Conservation (phyloP, 805 yeast species). For the Candida glaebosa region DNA sequence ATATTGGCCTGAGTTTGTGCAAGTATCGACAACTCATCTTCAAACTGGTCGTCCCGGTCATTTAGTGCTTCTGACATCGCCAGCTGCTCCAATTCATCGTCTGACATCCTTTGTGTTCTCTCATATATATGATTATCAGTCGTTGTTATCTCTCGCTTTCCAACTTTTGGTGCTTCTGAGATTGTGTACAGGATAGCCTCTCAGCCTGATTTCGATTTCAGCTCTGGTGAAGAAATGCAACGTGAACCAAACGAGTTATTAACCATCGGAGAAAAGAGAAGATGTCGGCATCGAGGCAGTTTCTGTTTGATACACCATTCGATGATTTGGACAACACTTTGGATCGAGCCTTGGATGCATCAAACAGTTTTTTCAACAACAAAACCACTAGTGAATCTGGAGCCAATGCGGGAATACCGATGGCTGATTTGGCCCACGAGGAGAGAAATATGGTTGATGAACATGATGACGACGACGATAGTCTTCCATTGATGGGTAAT, state of each 20-base stretch:
- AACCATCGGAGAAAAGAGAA: neutral
- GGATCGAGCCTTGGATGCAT: conserved; percentile 58
- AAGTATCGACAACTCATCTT: conserved; percentile 5
- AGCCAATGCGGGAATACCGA: conserved; percentile 25
- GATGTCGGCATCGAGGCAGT: conserved; percentile 7
- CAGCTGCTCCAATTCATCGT: conserved; percentile 11
- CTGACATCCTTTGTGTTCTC: conserved; percentile 10
- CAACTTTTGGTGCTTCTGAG: neutral
- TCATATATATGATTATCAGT: no score
- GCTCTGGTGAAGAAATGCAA: neutral
- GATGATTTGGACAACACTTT: conserved; percentile 65
- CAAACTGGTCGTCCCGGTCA: conserved; percentile 1
- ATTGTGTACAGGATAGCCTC: neutral
- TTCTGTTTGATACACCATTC: conserved; percentile 31
- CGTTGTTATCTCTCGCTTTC: neutral
- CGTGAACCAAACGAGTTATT: no score
- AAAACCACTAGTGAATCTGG: conserved; percentile 21
- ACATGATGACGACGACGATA: conserved; percentile 22
- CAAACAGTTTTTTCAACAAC: conserved; percentile 37
- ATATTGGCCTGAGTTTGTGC: conserved; percentile 10
- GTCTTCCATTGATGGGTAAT: conserved; percentile 27
- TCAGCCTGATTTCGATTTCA: neutral
- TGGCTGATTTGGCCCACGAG: conserved; percentile 18
- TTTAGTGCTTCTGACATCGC: conserved; percentile 8
- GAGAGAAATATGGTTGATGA: conserved; percentile 12